These are phyloP conservation scores for Marasmius oreades DNA, from an alignment of 1,284 basidiomycete species.

Conservation along the genomic window DNA sequence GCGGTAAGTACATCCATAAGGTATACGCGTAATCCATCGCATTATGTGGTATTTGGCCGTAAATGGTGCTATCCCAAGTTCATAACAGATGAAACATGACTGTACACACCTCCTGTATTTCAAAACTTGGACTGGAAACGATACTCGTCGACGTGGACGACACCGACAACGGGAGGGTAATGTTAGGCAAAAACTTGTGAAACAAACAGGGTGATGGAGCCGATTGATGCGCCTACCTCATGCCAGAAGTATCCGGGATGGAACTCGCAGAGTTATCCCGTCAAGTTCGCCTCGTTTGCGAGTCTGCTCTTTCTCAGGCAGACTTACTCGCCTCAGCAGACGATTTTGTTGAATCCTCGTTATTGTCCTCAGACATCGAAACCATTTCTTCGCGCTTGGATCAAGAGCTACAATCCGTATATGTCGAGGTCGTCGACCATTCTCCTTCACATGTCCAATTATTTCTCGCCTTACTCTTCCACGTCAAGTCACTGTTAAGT, in stretches of 20 bases:
- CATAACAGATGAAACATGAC: neutral
- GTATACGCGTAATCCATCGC: slow-evolving; percentile 2
- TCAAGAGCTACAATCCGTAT: slow-evolving; percentile 61
- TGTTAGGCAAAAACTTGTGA: neutral
- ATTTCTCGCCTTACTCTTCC: slow-evolving; percentile 62
- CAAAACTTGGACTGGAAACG: neutral
- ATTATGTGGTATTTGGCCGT: neutral
- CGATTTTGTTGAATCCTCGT: slow-evolving; percentile 48
- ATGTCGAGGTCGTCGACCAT: slow-evolving; percentile 61
- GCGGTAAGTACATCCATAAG: neutral
- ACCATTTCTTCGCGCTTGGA: slow-evolving; percentile 49
- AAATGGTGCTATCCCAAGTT: neutral
- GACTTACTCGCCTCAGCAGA: slow-evolving; percentile 50
- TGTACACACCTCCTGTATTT: neutral
- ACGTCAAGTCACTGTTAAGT: slow-evolving; percentile 56
- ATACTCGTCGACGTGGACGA: slow-evolving; percentile 20
- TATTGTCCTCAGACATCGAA: slow-evolving; percentile 32
- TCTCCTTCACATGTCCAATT: slow-evolving; percentile 57
- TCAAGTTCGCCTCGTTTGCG: slow-evolving; percentile 54
- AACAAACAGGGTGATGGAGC: neutral
- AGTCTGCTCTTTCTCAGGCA: slow-evolving; percentile 34
- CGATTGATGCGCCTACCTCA: neutral
- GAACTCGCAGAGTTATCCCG: slow-evolving; percentile 39
- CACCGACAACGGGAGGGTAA: slow-evolving; percentile 18
- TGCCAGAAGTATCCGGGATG: slow-evolving; percentile 23